Conservation (phyloP, 75 land plant species). For the Sequoia sempervirens region DNA sequence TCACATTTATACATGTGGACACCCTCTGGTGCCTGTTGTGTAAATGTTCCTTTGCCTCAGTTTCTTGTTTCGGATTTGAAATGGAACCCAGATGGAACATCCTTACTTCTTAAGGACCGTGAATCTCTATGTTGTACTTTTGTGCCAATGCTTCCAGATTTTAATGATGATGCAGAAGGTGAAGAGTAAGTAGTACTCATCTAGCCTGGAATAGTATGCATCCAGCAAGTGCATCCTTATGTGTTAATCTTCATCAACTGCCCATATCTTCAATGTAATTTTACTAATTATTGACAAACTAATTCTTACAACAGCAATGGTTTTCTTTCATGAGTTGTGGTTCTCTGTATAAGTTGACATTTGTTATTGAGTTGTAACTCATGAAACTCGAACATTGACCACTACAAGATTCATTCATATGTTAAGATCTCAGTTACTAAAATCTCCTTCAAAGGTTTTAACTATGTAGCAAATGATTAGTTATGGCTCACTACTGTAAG, state of each 20-base stretch:
- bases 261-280: background rate
- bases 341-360: background rate
- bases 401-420: background rate
- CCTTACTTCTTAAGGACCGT: slow-evolving; percentile 77
- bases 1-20: slow-evolving; percentile 93
- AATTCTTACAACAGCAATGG: background rate
- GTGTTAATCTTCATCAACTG: background rate
- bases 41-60: slow-evolving; percentile 69
- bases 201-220: background rate
- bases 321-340: background rate
- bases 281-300: background rate
- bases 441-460: background rate
- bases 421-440: background rate
- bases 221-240: background rate
- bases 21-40: slow-evolving; percentile 91
- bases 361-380: background rate
- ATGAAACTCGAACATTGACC: background rate
- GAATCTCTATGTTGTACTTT: slow-evolving; percentile 89
- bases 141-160: slow-evolving; percentile 55
- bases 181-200: slow-evolving; percentile 22
- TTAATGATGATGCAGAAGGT: slow-evolving; percentile 27
- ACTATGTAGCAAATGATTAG: too few relatives aligned
- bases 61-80: slow-evolving; percentile 69
- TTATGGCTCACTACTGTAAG: background rate
- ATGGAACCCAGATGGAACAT: slow-evolving; percentile 90